Conservation (phyloP, 75 land plant species). For the Cunninghamia lanceolata region DNA sequence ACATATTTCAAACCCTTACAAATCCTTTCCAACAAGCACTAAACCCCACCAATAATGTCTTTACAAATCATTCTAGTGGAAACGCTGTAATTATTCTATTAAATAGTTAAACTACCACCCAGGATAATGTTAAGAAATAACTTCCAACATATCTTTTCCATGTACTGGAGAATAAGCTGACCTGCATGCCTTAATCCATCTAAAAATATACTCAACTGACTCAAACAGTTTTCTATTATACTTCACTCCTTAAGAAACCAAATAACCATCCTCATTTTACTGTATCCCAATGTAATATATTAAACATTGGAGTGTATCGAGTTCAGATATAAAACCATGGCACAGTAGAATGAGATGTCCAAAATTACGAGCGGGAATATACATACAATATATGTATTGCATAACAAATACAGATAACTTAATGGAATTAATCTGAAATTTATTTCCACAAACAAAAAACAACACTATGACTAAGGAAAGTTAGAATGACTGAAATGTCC, state of each 20-base stretch:
- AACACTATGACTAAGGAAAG: background rate
- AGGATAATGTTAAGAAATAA: background rate
- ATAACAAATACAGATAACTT: background rate
- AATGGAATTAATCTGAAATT: background rate
- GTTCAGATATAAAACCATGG: background rate
- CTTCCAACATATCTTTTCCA: background rate
- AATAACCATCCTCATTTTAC: background rate
- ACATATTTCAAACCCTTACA: background rate
- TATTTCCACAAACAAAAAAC: background rate
- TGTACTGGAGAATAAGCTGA: background rate
- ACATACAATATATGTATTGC: no score
- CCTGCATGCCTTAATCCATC: background rate
- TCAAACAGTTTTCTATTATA: background rate
- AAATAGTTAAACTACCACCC: background rate
- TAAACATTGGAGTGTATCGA: background rate
- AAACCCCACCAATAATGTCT: background rate
- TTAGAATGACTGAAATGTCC: background rate
- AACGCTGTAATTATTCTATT: background rate
- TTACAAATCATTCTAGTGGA: background rate
- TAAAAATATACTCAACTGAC: background rate
- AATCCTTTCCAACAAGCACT: background rate
- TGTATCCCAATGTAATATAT: background rate
- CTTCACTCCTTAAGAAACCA: background rate
- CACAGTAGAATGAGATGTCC: background rate
- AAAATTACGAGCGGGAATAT: background rate